A percentile compares a stretch with the other conserved stretches of the same genome.
Evolutionary conservation across 805 yeast genomes (phyloP).

Genomic region (Danielia oregonensis): DNA sequence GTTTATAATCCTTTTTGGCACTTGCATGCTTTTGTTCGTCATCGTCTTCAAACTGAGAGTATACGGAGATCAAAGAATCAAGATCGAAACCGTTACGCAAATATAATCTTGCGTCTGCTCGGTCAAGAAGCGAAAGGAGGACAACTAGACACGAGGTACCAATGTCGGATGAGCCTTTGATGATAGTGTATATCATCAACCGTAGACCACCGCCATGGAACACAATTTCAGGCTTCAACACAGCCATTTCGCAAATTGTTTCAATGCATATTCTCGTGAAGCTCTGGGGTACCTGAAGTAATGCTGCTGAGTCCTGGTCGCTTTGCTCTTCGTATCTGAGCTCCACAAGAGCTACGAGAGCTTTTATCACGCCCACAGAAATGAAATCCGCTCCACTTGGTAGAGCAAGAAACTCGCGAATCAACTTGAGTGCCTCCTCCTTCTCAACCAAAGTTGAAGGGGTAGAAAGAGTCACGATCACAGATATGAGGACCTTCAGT

Average conservation of each 20-base stretch:
- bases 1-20: conserved; percentile 18
- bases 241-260: conserved; percentile 35
- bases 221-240: conserved; percentile 40
- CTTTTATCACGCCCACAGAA: conserved; percentile 61
- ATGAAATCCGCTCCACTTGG: conserved; percentile 48
- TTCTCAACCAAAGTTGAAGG: conserved; percentile 59
- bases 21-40: conserved; percentile 8
- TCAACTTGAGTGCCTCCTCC: conserved; percentile 70
- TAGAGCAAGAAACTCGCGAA: conserved; percentile 58
- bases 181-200: conserved; percentile 38
- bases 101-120: conserved; percentile 48
- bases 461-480: conserved; percentile 62
- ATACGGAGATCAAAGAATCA: conserved; percentile 60
- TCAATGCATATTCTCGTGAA: conserved; percentile 36
- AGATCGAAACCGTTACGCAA: conserved; percentile 62
- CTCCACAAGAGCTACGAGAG: conserved; percentile 62
- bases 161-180: conserved; percentile 18
- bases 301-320: neutral
- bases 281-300: conserved; percentile 5
- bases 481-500: conserved; percentile 56
- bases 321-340: conserved; percentile 18
- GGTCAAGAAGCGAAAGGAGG: conserved; percentile 54
- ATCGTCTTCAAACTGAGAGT: conserved; percentile 53
- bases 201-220: conserved; percentile 53
- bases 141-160: conserved; percentile 35